Percentiles rank a stretch among this genome's conserved stretches.
These are phyloP conservation scores for Bruguiera parviflora DNA, from an alignment of 345 rosid species.

Conservation along the genomic window DNA sequence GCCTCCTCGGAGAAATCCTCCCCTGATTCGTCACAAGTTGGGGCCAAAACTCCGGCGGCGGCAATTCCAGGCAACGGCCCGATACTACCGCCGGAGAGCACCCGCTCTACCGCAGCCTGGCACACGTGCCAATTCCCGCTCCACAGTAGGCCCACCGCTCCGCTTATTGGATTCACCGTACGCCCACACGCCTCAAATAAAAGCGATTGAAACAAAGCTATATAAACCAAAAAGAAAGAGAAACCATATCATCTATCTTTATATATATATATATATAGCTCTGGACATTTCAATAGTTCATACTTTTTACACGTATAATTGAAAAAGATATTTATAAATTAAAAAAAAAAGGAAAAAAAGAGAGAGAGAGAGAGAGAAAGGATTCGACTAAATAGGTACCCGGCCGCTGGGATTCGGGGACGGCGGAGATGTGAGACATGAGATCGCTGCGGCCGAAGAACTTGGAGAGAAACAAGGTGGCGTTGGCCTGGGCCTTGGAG, in stretches of 20 bases:
- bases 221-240: neutral
- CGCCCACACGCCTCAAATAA: constrained; percentile 64
- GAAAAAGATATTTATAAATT: no score
- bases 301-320: no score
- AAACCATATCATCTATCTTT: no score
- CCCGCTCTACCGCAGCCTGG: constrained; percentile 50
- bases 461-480: constrained; percentile 36
- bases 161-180: constrained; percentile 57
- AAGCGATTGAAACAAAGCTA: constrained; percentile 57
- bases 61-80: constrained; percentile 33
- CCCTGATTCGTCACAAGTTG: constrained; percentile 28
- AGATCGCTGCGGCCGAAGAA: constrained; percentile 39
- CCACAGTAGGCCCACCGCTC: constrained; percentile 55
- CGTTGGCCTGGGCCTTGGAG: constrained; percentile 34
- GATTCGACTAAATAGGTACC: constrained; percentile 20
- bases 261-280: neutral
- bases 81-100: constrained; percentile 41
- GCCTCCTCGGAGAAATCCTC: constrained; percentile 22
- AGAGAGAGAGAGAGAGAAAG: no score
- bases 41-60: constrained; percentile 12
- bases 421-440: constrained; percentile 48
- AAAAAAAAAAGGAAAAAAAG: neutral
- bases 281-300: neutral
- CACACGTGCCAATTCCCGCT: constrained; percentile 60
- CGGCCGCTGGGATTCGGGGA: constrained; percentile 51